phyloP scores from a whole-genome alignment of 2,329 filamentous ascomycete species.

The Fusarium mexicanum region DNA sequence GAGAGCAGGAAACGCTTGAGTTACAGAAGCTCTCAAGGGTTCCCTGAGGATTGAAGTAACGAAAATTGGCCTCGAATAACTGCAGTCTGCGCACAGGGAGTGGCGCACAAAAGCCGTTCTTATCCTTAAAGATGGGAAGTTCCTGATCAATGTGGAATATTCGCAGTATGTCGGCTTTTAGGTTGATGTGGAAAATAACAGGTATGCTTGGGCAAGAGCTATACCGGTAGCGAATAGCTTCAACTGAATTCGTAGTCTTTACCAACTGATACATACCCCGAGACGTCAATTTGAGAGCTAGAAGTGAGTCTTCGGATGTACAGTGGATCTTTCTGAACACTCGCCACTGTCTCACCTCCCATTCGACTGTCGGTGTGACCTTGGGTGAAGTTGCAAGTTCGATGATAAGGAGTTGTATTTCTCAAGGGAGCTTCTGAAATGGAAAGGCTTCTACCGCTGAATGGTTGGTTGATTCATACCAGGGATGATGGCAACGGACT shows the following conservation, averaged over 20 bases:
- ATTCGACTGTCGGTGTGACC: not conserved
- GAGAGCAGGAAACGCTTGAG: not conserved
- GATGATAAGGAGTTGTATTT: not conserved
- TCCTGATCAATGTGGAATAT: no score
- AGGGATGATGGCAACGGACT: not conserved
- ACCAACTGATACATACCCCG: not conserved
- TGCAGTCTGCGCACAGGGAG: not conserved
- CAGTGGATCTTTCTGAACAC: not conserved
- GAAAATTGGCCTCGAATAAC: not conserved
- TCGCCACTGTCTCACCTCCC: no score
- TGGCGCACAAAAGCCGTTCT: not conserved
- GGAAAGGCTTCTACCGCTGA: not conserved
- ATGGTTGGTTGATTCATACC: not conserved
- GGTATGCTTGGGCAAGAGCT: no score
- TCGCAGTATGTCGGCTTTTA: no score
- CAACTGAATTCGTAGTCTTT: not conserved
- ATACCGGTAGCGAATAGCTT: no score
- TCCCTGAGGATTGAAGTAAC: no score
- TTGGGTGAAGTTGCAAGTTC: not conserved
- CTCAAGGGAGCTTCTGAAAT: not conserved
- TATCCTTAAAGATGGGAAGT: not conserved
- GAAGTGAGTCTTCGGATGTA: not conserved
- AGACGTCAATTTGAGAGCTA: not conserved
- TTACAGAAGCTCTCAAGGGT: no score
- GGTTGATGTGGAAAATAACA: no score